Conservation (phyloP, 805 yeast species). For the Yarrowia alimentaria region DNA sequence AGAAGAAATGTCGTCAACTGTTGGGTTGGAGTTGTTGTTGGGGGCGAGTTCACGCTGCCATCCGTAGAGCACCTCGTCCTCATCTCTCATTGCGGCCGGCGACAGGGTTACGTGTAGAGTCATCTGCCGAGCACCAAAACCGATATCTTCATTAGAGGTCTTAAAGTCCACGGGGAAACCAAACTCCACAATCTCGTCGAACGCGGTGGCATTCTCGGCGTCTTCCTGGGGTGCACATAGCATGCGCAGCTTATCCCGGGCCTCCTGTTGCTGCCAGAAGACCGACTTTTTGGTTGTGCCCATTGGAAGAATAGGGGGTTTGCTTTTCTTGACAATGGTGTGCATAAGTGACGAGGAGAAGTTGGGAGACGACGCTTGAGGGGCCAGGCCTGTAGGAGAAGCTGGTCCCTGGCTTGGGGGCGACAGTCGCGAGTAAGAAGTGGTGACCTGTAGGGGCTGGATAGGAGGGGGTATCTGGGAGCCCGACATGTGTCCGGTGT, state of each 20-base stretch:
- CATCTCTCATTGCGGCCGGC: conserved; percentile 36
- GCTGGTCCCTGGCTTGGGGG: conserved; percentile 1
- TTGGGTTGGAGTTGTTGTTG: conserved; percentile 13
- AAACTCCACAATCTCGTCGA: conserved; percentile 35
- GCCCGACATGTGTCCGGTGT: too few relatives aligned
- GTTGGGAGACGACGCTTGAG: conserved; percentile 7
- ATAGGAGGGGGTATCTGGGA: too few relatives aligned
- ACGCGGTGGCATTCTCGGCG: conserved; percentile 13
- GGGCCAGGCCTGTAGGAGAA: not conserved
- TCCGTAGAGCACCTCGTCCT: conserved; percentile 35
- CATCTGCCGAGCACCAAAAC: conserved; percentile 32
- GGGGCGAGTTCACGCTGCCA: conserved; percentile 34
- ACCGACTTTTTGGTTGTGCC: conserved; percentile 10
- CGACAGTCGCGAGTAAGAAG: not conserved
- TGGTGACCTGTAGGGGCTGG: conserved; percentile 2
- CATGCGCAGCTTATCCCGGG: conserved; percentile 13
- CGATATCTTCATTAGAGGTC: conserved; percentile 6
- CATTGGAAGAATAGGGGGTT: conserved; percentile 12
- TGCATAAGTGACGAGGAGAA: conserved; percentile 4
- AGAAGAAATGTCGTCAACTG: conserved; percentile 14
- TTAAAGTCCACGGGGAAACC: conserved; percentile 33
- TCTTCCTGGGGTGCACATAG: conserved; percentile 12
- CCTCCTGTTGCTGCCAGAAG: conserved; percentile 17
- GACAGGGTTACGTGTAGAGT: conserved; percentile 36
- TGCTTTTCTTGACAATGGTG: conserved; percentile 7